These are phyloP conservation scores for Pseudogymnoascus destructans DNA, from an alignment of 2,329 filamentous ascomycete genomes.

Conservation along the genomic window DNA sequence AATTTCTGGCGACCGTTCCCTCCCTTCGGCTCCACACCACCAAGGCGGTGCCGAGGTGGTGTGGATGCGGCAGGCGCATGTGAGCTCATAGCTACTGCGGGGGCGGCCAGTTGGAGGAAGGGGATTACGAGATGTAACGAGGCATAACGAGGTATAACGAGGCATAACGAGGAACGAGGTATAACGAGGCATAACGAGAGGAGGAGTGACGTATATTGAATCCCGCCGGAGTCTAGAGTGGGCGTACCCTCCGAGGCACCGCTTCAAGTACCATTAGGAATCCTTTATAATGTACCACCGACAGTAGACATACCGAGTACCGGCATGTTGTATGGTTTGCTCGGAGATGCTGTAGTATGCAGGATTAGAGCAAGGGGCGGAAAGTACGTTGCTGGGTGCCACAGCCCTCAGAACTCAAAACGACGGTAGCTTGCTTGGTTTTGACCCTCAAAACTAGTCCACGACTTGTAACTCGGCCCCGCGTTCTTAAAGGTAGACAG, in stretches of 20 bases:
- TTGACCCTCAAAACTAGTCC: background rate
- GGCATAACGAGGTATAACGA: background rate
- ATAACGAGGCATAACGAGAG: background rate
- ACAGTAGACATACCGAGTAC: background rate
- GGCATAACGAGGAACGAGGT: background rate
- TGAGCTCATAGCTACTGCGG: background rate
- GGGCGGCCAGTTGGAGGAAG: background rate
- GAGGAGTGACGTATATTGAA: background rate
- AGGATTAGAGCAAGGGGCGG: background rate
- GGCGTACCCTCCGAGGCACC: background rate
- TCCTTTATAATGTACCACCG: background rate
- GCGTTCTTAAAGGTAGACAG: background rate
- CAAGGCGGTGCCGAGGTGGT: background rate
- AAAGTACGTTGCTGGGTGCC: background rate
- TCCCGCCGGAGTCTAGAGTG: background rate
- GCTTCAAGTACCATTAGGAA: background rate
- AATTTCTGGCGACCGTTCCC: background rate
- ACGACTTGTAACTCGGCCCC: background rate
- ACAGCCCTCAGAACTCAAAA: no score
- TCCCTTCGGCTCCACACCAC: background rate
- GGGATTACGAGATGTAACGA: background rate
- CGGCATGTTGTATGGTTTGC: background rate
- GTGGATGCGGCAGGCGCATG: background rate
- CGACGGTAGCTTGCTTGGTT: slow-evolving; percentile 6
- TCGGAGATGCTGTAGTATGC: background rate